phyloP scores from a whole-genome alignment of 495 filamentous ascomycete genomes.

The Cenococcum geophilum region DNA sequence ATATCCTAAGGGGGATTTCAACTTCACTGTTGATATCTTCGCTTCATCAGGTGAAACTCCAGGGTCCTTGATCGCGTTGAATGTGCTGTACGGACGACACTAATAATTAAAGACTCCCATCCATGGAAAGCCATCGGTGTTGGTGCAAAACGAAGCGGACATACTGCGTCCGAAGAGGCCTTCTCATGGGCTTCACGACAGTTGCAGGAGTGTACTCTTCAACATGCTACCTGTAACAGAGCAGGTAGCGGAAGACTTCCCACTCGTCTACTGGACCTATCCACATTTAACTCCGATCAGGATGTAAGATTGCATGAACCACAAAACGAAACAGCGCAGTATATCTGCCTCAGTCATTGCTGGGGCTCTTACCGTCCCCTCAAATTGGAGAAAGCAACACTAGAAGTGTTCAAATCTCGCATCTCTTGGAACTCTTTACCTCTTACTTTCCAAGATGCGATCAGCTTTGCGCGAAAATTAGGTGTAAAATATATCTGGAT shows the following conservation, averaged over 20 bases:
- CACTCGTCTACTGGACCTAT: not conserved
- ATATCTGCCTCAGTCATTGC: constrained; percentile 22
- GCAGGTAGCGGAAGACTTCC: not conserved
- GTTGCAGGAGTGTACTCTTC: not conserved
- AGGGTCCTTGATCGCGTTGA: too few species aligned
- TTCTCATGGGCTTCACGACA: not conserved
- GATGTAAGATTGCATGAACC: not conserved
- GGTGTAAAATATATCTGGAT: constrained; percentile 25
- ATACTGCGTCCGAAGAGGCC: not conserved
- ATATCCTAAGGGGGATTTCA: too few species aligned
- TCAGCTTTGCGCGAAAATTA: constrained; percentile 10
- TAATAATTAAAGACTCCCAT: too few species aligned
- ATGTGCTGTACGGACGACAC: too few species aligned
- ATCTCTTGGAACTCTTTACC: constrained; percentile 7
- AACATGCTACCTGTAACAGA: not conserved
- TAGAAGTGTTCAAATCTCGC: not conserved
- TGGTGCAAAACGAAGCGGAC: not conserved
- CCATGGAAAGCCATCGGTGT: too few species aligned
- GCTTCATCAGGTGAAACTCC: too few species aligned
- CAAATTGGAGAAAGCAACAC: constrained; percentile 4
- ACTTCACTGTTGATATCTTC: too few species aligned
- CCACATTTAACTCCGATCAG: not conserved
- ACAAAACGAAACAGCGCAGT: not conserved
- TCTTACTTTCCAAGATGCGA: constrained; percentile 17
- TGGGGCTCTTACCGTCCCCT: constrained; percentile 13